Conservation (phyloP, 2,329 filamentous ascomycete genomes). For the Erysiphe pulchra region DNA sequence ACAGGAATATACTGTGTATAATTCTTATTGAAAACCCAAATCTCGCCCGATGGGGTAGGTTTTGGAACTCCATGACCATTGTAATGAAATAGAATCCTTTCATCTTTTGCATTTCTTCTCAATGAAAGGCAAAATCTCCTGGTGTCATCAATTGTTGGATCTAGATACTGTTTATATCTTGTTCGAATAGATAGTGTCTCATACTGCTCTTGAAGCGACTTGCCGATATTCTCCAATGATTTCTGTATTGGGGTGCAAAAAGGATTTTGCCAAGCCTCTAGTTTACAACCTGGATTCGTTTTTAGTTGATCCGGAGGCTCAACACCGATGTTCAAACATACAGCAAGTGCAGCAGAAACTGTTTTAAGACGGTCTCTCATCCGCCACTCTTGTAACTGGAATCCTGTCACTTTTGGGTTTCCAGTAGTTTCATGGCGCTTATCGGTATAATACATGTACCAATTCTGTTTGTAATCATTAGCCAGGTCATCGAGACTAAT, state of each 20-base stretch:
- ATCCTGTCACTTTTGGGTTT: slow-evolving; percentile 44
- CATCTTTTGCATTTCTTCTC: slow-evolving; percentile 78
- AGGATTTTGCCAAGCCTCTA: slow-evolving; percentile 94
- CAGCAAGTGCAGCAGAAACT: slow-evolving; percentile 75
- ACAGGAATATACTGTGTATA: slow-evolving; percentile 98
- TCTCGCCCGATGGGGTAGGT: slow-evolving; percentile 82
- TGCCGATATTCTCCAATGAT: slow-evolving; percentile 80
- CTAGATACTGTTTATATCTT: slow-evolving; percentile 91
- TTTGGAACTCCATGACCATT: slow-evolving; percentile 95
- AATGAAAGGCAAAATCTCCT: slow-evolving; percentile 88
- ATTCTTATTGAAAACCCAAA: slow-evolving; percentile 98
- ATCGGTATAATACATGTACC: slow-evolving; percentile 99
- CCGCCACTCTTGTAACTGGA: slow-evolving; percentile 71
- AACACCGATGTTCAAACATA: slow-evolving; percentile 92
- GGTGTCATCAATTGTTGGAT: slow-evolving; percentile 90
- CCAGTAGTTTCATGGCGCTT: slow-evolving; percentile 91
- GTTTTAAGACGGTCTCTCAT: slow-evolving; percentile 95
- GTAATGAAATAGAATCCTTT: slow-evolving; percentile 92
- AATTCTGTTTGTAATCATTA: slow-evolving; percentile 36
- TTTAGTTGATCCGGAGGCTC: slow-evolving; percentile 94
- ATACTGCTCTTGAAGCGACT: slow-evolving; percentile 86
- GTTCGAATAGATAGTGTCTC: slow-evolving; percentile 85
- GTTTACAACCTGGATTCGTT: slow-evolving; percentile 73
- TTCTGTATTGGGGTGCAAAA: slow-evolving; percentile 58
- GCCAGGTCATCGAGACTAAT: slow-evolving; percentile 1